phyloP scores from a whole-genome alignment of 805 yeast genomes.

The Priceomyces medius region DNA sequence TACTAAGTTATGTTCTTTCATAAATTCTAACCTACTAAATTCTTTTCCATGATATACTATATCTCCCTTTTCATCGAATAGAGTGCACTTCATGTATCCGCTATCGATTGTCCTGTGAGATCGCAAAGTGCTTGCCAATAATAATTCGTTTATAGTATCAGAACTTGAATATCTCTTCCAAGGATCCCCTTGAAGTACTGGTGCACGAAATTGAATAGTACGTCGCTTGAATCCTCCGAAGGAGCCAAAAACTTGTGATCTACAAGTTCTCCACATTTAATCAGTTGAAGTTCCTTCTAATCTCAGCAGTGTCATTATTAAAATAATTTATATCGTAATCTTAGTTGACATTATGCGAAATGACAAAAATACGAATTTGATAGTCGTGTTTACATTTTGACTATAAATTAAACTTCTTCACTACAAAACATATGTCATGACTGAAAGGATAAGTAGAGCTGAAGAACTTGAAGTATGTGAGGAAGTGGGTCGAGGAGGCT shows the following conservation, averaged over 20 bases:
- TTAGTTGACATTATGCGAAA: too few species aligned
- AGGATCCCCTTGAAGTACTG: neutral
- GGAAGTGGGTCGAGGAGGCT: slow-evolving; percentile 74
- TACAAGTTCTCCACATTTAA: neutral
- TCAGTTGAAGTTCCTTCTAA: too few species aligned
- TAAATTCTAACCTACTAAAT: slow-evolving; percentile 40
- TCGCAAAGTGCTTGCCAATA: slow-evolving; percentile 20
- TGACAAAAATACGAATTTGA: too few species aligned
- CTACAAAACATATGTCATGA: slow-evolving; percentile 1
- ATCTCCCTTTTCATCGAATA: slow-evolving; percentile 47
- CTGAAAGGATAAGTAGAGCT: slow-evolving; percentile 24
- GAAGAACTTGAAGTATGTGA: slow-evolving; percentile 44
- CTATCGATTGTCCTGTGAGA: slow-evolving; percentile 20
- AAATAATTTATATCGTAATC: too few species aligned
- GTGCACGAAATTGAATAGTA: neutral
- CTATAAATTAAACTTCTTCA: neutral
- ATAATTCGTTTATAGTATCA: slow-evolving; percentile 13
- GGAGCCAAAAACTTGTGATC: neutral
- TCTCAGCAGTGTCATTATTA: too few species aligned
- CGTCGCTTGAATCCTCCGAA: neutral
- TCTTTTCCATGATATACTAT: slow-evolving; percentile 47
- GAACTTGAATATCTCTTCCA: neutral
- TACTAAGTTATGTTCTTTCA: slow-evolving; percentile 45
- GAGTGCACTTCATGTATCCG: slow-evolving; percentile 46
- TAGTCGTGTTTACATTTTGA: neutral